These are phyloP conservation scores for Aspergillus carbonarius DNA, from an alignment of 2,329 filamentous ascomycete species.

Conservation along the genomic window DNA sequence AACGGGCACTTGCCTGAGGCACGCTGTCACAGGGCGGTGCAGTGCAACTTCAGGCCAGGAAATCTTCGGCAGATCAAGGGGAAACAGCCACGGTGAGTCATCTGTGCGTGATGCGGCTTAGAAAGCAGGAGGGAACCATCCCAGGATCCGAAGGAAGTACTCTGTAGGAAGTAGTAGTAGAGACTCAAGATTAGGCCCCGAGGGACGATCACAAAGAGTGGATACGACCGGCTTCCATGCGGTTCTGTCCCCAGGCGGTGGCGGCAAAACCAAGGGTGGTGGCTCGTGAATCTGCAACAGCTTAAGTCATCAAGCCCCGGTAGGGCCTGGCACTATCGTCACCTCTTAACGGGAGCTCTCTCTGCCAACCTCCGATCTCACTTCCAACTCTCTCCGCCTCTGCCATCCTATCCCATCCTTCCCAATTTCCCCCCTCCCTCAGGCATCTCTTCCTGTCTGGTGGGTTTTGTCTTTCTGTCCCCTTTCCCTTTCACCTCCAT, in stretches of 20 bases:
- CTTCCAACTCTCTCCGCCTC: conserved; percentile 18
- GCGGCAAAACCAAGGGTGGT: conserved; percentile 14
- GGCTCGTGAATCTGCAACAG: conserved; percentile 12
- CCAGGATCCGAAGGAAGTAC: too few species aligned
- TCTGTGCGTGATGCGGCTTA: not conserved
- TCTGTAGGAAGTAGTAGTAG: too few species aligned
- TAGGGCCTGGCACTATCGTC: conserved; percentile 34
- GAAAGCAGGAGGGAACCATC: not conserved
- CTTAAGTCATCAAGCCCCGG: conserved; percentile 32
- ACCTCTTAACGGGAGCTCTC: conserved; percentile 38
- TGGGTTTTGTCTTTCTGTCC: conserved; percentile 12
- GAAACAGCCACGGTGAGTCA: not conserved
- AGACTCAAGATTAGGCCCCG: not conserved
- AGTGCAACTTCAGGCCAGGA: not conserved
- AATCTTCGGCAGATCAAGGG: not conserved
- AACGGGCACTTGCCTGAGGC: not conserved
- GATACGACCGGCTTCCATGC: conserved; percentile 39
- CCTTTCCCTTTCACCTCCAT: conserved; percentile 7
- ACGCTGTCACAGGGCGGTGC: not conserved
- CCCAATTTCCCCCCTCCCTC: conserved; percentile 11
- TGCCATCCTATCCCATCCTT: conserved; percentile 11
- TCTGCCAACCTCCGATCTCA: conserved; percentile 30
- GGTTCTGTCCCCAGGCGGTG: conserved; percentile 36
- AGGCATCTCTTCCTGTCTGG: conserved; percentile 17
- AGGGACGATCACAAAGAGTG: conserved; percentile 1